phyloP scores from a whole-genome alignment of 2,329 filamentous ascomycete genomes.

The Thermothelomyces thermophilus region DNA sequence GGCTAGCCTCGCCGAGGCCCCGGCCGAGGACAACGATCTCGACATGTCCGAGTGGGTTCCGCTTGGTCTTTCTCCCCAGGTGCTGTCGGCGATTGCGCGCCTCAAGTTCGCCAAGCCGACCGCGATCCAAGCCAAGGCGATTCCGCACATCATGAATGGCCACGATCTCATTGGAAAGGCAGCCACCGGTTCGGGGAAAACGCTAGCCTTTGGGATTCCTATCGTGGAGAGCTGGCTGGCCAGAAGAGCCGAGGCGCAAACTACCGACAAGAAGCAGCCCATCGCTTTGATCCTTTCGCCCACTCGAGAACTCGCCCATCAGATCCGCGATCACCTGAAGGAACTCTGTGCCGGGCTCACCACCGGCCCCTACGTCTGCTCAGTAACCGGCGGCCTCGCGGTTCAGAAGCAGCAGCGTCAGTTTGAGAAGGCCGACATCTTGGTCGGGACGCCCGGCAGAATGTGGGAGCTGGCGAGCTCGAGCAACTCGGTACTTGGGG shows the following conservation, averaged over 20 bases:
- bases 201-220: conserved; percentile 87
- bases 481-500: conserved; percentile 59
- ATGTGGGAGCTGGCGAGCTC: conserved; percentile 89
- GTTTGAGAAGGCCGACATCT: conserved; percentile 75
- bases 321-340: conserved; percentile 76
- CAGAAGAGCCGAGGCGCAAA: conserved; percentile 27
- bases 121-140: conserved; percentile 68
- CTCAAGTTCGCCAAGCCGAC: conserved; percentile 78
- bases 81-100: conserved; percentile 67
- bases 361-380: conserved; percentile 66
- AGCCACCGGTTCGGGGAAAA: conserved; percentile 94
- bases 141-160: conserved; percentile 75
- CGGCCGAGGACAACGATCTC: conserved; percentile 50
- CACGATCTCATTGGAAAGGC: conserved; percentile 95
- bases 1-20: conserved; percentile 42
- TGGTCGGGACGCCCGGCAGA: conserved; percentile 88
- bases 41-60: conserved; percentile 75
- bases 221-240: conserved; percentile 77
- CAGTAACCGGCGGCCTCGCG: conserved; percentile 85
- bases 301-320: conserved; percentile 88
- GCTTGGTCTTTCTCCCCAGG: conserved; percentile 64
- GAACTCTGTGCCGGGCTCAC: conserved; percentile 60
- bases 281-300: conserved; percentile 81
- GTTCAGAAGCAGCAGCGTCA: conserved; percentile 92
- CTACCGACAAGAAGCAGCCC: conserved; percentile 42